Conservation (phyloP, 2,329 filamentous ascomycete genomes). For the Neofusicoccum sp. region DNA sequence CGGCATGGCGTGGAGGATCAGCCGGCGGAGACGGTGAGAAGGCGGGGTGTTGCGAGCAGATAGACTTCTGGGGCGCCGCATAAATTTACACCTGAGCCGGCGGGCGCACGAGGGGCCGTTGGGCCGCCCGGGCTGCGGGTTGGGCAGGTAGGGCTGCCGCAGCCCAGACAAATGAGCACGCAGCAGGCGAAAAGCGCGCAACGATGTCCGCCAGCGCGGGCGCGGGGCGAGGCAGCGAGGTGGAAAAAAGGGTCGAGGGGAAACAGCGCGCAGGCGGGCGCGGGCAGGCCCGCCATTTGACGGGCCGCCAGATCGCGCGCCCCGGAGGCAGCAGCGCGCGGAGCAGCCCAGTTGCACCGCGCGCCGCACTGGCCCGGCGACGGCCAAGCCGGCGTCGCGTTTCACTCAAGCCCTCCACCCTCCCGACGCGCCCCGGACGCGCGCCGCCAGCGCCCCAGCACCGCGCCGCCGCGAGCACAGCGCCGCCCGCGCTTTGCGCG, state of each 20-base stretch:
- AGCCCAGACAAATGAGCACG: neutral
- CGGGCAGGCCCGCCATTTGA: conserved; percentile 4
- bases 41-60: conserved; percentile 10
- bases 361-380: conserved; percentile 11
- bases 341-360: conserved; percentile 4
- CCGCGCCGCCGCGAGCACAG: too few species aligned
- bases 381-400: neutral
- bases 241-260: conserved; percentile 3
- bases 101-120: conserved; percentile 7
- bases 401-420: neutral
- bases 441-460: neutral
- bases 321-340: conserved; percentile 3
- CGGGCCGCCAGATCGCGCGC: neutral
- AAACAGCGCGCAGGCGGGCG: neutral
- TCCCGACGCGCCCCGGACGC: conserved; percentile 3
- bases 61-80: conserved; percentile 10
- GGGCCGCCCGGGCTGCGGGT: neutral
- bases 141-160: conserved; percentile 13
- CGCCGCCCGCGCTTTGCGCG: neutral
- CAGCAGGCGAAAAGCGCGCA: conserved; percentile 6
- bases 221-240: neutral
- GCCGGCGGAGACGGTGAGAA: neutral
- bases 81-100: conserved; percentile 9
- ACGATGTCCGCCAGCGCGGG: neutral
- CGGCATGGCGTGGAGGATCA: conserved; percentile 3